phyloP scores from a whole-genome alignment of 2,329 filamentous ascomycete species.

The Aspergillus fumigatiaffinis region DNA sequence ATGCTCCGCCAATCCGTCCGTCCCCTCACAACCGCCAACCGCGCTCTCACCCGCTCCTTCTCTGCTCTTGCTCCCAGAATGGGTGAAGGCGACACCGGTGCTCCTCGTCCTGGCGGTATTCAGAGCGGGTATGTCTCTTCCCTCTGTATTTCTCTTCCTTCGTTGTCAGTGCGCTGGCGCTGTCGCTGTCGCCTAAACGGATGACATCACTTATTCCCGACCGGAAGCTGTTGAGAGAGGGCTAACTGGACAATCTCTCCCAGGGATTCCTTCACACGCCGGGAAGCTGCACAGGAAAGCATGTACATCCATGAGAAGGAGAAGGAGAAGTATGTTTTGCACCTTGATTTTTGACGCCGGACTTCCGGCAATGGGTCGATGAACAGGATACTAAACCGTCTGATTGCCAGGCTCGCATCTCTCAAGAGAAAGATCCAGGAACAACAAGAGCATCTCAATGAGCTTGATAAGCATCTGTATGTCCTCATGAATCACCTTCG shows the following conservation, averaged over 20 bases:
- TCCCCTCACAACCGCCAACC: conserved; percentile 52
- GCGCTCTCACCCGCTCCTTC: conserved; percentile 55
- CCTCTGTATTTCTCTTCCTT: not conserved
- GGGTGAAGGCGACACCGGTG: conserved; percentile 66
- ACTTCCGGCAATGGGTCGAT: not conserved
- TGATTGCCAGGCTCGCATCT: conserved; percentile 54
- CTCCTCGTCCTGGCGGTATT: conserved; percentile 34
- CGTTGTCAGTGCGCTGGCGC: not conserved
- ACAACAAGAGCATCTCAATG: conserved; percentile 78
- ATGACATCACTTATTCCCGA: conserved; percentile 14
- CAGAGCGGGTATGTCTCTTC: conserved; percentile 34
- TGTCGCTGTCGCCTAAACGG: not conserved
- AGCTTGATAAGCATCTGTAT: conserved; percentile 83
- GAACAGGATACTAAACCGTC: conserved; percentile 6
- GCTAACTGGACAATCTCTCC: conserved; percentile 9
- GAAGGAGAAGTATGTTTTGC: conserved; percentile 65
- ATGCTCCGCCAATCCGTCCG: conserved; percentile 69
- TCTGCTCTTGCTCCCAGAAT: conserved; percentile 61
- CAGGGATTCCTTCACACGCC: conserved; percentile 88
- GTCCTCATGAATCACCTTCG: conserved; percentile 27
- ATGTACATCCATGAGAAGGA: conserved; percentile 82
- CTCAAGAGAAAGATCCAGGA: conserved; percentile 67
- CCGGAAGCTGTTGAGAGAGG: not conserved
- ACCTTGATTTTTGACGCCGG: not conserved
- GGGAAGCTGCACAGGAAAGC: conserved; percentile 83